Base-by-base conservation (phyloP, 2,329 filamentous ascomycete genomes). In the Diplodia seriata region DNA sequence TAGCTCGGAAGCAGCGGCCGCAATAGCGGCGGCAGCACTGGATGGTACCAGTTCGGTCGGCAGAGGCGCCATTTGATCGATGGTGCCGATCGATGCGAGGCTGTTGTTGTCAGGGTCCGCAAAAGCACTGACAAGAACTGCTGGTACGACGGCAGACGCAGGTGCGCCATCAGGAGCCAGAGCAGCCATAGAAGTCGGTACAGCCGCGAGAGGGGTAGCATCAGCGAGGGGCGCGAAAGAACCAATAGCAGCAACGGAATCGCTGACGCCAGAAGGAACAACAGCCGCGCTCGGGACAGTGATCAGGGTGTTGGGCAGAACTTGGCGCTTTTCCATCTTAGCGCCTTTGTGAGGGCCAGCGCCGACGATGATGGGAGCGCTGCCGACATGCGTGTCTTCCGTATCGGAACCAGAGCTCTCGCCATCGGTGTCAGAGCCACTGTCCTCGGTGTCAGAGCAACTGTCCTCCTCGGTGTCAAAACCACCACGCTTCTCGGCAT, bases 111-210 rank as follows among this genome's bases (percentile, higher is more conserved):
- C 49, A 1, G 51, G 64, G 38, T 66, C 23, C 15, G 51, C 64
- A 20, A 66, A 26, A 29, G 64, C 64, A 4, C 40, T 57, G 53
- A 20, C 29, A 7, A 66, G 36, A 18, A 26, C 53, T 0, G 29
- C 8, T 1, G 64, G 64, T 9, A 66, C 64, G 6, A 20, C 11
- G 9, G 64, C 64, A 18, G 54, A 36, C 14, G 64, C 64, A 3
- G 50, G 26, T 8, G 6, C 12, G 26, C 64, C 64, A 29, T 20
- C 14, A 14, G 40, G 47, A 6, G 38, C 50, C 53, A 66, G 18
- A 12, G 64, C 64, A 9, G 64, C 64, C 8, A 66, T 38, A 14
- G 64, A 66, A 36, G 26, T 26, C 8, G 64, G 64, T 1, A 66
- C 53, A 31, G 11, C 64, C 11, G n/a, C 29, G 23, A 66, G 53